Percentiles rank a stretch among this genome's conserved stretches.
phyloP scores from a whole-genome alignment of 371 early-diverging fungal species.

The Lichtheimia ramosa region DNA sequence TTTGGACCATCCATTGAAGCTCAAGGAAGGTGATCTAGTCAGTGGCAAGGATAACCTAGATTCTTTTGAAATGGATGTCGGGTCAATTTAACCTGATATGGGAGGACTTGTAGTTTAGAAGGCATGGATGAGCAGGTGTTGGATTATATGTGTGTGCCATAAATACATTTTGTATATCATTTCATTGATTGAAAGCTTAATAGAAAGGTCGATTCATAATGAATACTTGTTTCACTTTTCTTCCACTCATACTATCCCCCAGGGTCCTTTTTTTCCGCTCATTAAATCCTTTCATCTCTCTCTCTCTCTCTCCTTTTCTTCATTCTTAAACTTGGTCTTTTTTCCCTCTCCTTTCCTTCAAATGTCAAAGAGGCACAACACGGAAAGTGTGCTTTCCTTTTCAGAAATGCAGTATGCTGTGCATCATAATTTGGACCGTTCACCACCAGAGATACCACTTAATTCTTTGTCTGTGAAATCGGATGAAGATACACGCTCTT shows the following conservation, averaged over 20 bases:
- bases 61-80: conserved; percentile 11
- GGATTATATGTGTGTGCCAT: neutral
- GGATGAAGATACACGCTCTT: conserved; percentile 3
- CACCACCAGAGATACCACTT: conserved; percentile 4
- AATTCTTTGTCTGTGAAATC: conserved; percentile 11
- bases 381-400: conserved; percentile 2
- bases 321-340: too few species aligned
- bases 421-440: conserved; percentile 19
- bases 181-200: conserved; percentile 11
- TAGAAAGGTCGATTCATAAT: neutral
- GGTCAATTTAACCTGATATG: conserved; percentile 14
- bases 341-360: neutral
- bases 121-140: neutral
- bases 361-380: conserved; percentile 5
- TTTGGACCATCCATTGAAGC: conserved; percentile 24
- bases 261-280: too few species aligned
- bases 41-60: neutral
- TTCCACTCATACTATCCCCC: too few species aligned
- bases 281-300: neutral
- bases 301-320: conserved; percentile 4
- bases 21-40: conserved; percentile 18
- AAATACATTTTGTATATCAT: too few species aligned
- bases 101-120: conserved; percentile 7
- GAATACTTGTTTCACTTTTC: too few species aligned
- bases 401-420: conserved; percentile 12